Conservation (phyloP, 2,329 filamentous ascomycete genomes). For the Curvularia verruculosa region DNA sequence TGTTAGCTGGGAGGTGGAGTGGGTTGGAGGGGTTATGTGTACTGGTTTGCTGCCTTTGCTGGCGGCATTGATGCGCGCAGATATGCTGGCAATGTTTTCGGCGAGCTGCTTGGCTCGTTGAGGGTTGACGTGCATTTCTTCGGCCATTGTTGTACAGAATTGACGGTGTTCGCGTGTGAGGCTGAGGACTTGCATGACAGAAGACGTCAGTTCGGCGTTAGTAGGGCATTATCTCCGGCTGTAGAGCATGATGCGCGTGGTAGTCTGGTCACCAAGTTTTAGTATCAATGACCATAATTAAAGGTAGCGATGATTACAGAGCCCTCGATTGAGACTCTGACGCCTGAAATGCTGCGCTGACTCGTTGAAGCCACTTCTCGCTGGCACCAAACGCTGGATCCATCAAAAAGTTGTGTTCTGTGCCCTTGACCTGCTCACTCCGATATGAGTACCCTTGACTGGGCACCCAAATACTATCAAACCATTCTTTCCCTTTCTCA, state of each 20-base stretch:
- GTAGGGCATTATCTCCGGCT: slow-evolving; percentile 15
- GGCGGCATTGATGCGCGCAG: slow-evolving; percentile 50
- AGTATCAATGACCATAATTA: background rate
- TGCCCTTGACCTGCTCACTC: slow-evolving; percentile 24
- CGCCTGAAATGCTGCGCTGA: slow-evolving; percentile 26
- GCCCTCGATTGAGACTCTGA: background rate
- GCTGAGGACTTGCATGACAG: slow-evolving; percentile 3
- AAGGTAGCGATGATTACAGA: background rate
- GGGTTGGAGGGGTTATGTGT: background rate
- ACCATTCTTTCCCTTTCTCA: slow-evolving; percentile 36
- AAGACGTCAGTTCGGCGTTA: slow-evolving; percentile 28
- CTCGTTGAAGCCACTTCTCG: slow-evolving; percentile 33
- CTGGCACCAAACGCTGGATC: slow-evolving; percentile 36
- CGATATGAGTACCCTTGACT: slow-evolving; percentile 25
- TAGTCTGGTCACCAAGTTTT: background rate
- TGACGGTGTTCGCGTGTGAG: slow-evolving; percentile 18
- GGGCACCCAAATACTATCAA: slow-evolving; percentile 34
- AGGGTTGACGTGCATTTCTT: slow-evolving; percentile 50
- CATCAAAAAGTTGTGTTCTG: slow-evolving; percentile 38
- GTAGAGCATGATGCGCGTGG: background rate
- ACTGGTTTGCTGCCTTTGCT: slow-evolving; percentile 45
- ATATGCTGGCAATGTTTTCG: slow-evolving; percentile 53
- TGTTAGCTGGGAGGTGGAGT: background rate
- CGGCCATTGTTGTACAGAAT: slow-evolving; percentile 36
- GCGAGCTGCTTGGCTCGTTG: slow-evolving; percentile 54